Conservation (phyloP, 768 basidiomycete species). For the Russula vinacea region DNA sequence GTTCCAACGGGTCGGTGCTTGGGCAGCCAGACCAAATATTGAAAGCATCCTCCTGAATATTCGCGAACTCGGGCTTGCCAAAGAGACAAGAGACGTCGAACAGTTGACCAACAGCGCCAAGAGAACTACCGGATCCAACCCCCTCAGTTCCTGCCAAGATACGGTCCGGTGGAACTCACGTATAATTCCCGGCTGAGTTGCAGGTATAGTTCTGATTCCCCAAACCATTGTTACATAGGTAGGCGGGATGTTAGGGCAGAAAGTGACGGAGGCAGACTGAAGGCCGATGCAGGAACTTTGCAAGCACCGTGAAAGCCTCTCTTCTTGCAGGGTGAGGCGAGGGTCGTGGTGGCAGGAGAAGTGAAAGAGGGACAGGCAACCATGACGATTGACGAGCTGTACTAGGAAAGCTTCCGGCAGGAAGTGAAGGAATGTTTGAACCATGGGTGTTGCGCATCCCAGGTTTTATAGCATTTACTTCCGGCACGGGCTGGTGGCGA, state of each 20-base stretch:
- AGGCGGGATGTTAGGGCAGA: neutral
- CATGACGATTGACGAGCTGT: conserved; percentile 9
- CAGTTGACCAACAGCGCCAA: conserved; percentile 21
- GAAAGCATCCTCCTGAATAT: conserved; percentile 4
- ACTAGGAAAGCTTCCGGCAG: too few species aligned
- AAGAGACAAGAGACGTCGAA: conserved; percentile 23
- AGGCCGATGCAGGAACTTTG: neutral
- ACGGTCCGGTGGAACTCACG: conserved; percentile 5
- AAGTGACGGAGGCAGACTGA: neutral
- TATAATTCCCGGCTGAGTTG: neutral
- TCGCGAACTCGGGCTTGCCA: neutral
- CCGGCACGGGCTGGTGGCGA: neutral
- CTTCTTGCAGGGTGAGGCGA: conserved; percentile 4
- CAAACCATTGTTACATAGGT: neutral
- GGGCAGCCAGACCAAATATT: conserved; percentile 3
- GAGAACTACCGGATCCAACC: conserved; percentile 1
- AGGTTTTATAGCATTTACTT: neutral
- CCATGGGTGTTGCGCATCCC: neutral
- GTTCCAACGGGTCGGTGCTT: neutral
- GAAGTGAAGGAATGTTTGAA: neutral
- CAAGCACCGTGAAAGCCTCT: neutral
- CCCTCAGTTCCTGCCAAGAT: neutral
- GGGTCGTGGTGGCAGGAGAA: neutral
- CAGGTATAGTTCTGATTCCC: conserved; percentile 21
- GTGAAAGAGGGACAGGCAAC: neutral